phyloP scores from a whole-genome alignment of 192 early-diverging fungal genomes.

The Chytriomyces sp. region DNA sequence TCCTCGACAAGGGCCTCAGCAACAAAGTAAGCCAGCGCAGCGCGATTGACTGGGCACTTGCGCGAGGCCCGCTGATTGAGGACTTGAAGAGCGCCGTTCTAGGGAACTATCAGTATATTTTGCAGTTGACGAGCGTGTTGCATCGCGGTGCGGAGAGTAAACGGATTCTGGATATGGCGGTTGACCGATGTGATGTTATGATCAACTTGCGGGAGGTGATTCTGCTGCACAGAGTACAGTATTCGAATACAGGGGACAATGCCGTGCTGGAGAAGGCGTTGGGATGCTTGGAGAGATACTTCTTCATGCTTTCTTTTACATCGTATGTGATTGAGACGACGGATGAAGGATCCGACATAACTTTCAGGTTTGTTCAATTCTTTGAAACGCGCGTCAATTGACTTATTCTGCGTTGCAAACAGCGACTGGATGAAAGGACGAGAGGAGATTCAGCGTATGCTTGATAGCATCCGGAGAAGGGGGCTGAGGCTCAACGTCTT shows the following conservation, averaged over 20 bases:
- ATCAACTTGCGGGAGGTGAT: slow-evolving; percentile 63
- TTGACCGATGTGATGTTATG: slow-evolving; percentile 60
- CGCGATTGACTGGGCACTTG: slow-evolving; percentile 61
- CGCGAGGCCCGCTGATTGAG: slow-evolving; percentile 52
- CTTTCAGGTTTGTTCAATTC: slow-evolving; percentile 10
- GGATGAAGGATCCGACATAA: slow-evolving; percentile 1
- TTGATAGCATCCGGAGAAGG: slow-evolving; percentile 48
- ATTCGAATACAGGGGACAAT: slow-evolving; percentile 45
- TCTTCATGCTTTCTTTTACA: slow-evolving; percentile 59
- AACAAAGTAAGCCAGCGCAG: slow-evolving; percentile 43
- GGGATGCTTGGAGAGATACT: slow-evolving; percentile 60
- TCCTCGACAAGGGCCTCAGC: slow-evolving; percentile 50
- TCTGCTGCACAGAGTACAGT: slow-evolving; percentile 58
- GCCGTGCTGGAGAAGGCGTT: slow-evolving; percentile 46
- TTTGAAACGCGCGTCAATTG: slow-evolving; percentile 35
- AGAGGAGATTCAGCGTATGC: slow-evolving; percentile 58
- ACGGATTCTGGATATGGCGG: slow-evolving; percentile 52
- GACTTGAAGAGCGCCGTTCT: slow-evolving; percentile 56
- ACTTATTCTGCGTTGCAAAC: not conserved
- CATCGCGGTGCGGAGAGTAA: slow-evolving; percentile 52
- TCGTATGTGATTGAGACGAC: slow-evolving; percentile 51
- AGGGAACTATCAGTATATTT: slow-evolving; percentile 60
- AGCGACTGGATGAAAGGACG: slow-evolving; percentile 37
- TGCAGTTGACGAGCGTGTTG: slow-evolving; percentile 44
- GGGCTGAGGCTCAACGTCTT: slow-evolving; percentile 53